Conservation (phyloP, 2,329 filamentous ascomycete species). For the Aureobasidium namibiae region DNA sequence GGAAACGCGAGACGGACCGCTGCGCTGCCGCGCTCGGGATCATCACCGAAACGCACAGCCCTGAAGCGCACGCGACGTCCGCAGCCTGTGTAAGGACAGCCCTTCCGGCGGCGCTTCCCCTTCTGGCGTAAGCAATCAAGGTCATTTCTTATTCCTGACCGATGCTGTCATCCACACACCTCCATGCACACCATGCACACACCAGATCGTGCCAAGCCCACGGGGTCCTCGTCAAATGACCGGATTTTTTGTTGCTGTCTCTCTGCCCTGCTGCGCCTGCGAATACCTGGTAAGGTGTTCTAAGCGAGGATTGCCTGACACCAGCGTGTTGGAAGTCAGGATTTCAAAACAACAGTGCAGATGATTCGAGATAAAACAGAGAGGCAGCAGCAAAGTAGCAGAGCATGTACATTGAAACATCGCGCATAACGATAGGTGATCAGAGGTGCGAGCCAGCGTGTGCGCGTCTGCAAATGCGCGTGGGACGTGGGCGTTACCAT, state of each 20-base stretch:
- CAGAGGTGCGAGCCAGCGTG: no score
- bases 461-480: not conserved
- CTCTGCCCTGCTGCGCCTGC: not conserved
- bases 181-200: not conserved
- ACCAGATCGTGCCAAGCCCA: not conserved
- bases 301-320: no score
- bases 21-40: no score
- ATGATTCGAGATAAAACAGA: not conserved
- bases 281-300: no score
- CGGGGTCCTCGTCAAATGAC: conserved; percentile 5
- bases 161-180: not conserved
- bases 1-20: no score
- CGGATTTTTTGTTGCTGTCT: not conserved
- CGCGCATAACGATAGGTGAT: not conserved
- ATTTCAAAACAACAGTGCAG: not conserved
- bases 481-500: not conserved
- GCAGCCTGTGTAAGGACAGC: not conserved
- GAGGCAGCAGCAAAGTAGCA: not conserved
- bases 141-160: not conserved
- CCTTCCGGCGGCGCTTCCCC: no score
- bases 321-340: no score
- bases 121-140: no score
- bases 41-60: no score
- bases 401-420: not conserved
- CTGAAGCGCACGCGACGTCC: not conserved